Base-by-base conservation (phyloP, 2,329 filamentous ascomycete species). In the Hymenoscyphus infarciens region DNA sequence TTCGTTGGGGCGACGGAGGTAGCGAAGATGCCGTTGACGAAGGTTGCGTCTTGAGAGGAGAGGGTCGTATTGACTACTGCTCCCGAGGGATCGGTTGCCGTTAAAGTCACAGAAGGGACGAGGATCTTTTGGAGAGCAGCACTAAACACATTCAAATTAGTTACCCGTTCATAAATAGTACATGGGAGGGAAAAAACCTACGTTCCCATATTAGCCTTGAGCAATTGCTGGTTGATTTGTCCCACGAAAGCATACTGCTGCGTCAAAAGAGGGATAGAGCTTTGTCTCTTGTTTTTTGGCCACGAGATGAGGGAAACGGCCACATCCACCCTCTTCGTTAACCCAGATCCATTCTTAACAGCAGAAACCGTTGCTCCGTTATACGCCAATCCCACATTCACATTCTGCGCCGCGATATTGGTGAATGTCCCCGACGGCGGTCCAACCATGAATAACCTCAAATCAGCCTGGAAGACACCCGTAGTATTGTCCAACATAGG, bases 391-490 rank as follows among this genome's bases (percentile, higher is more conserved):
- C 78, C 78, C 60, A 87, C 84, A 66, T 81, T 75, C 62, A 88
- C 81, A 61, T 84, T 79, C 56, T 80, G 72, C 0, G 79, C 77
- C 1, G 80, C 68, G 39, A 88, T 81, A 11, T 79, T 80, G 10
- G 77, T 73, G 66, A 87, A 88, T 3, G 72, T 74, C 35, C 79
- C 85, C 3, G 77, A 70, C 0, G 89, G 81, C 0, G 82, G 75
- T 5, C 85, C 86, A 56, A 93, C 77, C 74, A 88, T 86, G 77
- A 87, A 95, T 64, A 95, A 78, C 60, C 90, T 82, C 58, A 95
- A 75, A 73, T 95, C 91, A 33, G 90, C 90, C 75, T 90, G 84
- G 73, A 95, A 95, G 16, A 86, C 78, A 33, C 90, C 90, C 0
- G 83, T 87, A 4, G 75, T 75, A 69, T 83, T 85, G 76, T 94